A percentile compares a stretch with the other conserved stretches of the same genome.
phyloP scores from a whole-genome alignment of 2,329 filamentous ascomycete genomes.

The Pseudodiploospora longispora region DNA sequence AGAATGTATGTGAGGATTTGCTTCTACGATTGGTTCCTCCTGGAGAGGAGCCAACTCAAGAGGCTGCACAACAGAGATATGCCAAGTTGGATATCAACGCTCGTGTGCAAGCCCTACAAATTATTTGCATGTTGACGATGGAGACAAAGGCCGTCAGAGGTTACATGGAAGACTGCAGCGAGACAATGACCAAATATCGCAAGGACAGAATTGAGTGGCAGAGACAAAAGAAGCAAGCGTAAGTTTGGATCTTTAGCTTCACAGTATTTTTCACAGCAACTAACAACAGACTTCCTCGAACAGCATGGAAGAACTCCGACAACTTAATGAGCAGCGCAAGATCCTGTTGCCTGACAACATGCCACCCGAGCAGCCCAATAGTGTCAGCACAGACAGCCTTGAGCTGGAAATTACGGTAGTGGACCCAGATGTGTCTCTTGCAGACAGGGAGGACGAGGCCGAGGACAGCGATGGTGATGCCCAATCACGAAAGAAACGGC shows the following conservation, averaged over 20 bases:
- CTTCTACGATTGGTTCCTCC: constrained; percentile 74
- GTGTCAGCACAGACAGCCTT: constrained; percentile 33
- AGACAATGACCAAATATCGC: constrained; percentile 87
- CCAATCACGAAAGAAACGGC: constrained; percentile 40
- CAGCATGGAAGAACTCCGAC: constrained; percentile 63
- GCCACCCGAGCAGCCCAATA: constrained; percentile 49
- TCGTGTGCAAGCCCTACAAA: constrained; percentile 71
- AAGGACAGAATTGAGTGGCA: constrained; percentile 96
- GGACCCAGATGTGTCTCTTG: constrained; percentile 53
- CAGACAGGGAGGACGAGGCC: constrained; percentile 51
- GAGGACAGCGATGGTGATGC: constrained; percentile 66
- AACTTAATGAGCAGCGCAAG: constrained; percentile 65
- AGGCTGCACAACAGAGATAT: constrained; percentile 69
- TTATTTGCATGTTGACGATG: constrained; percentile 76
- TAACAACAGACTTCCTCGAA: background rate
- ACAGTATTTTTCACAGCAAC: background rate
- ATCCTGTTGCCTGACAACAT: constrained; percentile 65
- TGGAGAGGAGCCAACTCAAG: constrained; percentile 63
- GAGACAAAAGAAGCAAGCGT: constrained; percentile 62
- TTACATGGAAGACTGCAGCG: constrained; percentile 86
- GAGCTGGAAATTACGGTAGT: constrained; percentile 54
- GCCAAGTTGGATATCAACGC: constrained; percentile 71
- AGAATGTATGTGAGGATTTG: constrained; percentile 68
- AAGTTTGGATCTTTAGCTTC: constrained; percentile 24
- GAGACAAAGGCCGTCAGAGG: constrained; percentile 79